These are phyloP conservation scores for Sporobolomyces pararoseus DNA, from an alignment of 768 basidiomycete species.

Conservation along the genomic window DNA sequence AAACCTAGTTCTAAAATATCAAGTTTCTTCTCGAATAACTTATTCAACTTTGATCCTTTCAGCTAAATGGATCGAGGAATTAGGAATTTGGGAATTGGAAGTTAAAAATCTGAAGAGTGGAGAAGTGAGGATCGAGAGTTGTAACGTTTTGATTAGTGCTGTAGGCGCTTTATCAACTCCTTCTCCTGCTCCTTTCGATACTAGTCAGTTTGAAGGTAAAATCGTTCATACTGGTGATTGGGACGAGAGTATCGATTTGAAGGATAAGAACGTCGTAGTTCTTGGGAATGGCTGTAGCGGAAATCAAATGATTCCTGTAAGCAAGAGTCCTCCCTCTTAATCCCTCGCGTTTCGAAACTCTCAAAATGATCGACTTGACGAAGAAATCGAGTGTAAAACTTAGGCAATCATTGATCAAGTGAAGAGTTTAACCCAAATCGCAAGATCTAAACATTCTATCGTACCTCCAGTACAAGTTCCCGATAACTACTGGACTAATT, in stretches of 20 bases:
- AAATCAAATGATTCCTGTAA: constrained; percentile 39
- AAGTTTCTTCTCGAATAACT: constrained; percentile 19
- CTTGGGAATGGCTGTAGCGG: constrained; percentile 46
- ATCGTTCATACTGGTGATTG: constrained; percentile 42
- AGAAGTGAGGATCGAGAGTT: constrained; percentile 17
- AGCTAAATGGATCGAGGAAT: constrained; percentile 11
- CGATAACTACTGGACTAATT: background rate
- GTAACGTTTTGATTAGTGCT: constrained; percentile 42
- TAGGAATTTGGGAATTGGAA: constrained; percentile 23
- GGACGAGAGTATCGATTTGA: constrained; percentile 28
- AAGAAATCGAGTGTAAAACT: background rate
- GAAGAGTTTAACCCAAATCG: constrained; percentile 39
- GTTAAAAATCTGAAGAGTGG: constrained; percentile 26
- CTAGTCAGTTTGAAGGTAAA: constrained; percentile 29
- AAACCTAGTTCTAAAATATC: constrained; percentile 21
- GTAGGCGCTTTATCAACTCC: constrained; percentile 29
- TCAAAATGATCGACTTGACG: background rate
- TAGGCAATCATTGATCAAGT: constrained; percentile 20
- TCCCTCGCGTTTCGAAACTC: background rate
- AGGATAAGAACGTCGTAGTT: constrained; percentile 42
- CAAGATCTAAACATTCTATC: constrained; percentile 32
- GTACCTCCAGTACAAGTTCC: constrained; percentile 10
- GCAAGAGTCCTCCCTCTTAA: background rate
- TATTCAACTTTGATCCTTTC: constrained; percentile 1
- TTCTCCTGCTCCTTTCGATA: constrained; percentile 19